phyloP scores from a whole-genome alignment of 108 stramenopile species.

The Nitzschia inconspicua region DNA sequence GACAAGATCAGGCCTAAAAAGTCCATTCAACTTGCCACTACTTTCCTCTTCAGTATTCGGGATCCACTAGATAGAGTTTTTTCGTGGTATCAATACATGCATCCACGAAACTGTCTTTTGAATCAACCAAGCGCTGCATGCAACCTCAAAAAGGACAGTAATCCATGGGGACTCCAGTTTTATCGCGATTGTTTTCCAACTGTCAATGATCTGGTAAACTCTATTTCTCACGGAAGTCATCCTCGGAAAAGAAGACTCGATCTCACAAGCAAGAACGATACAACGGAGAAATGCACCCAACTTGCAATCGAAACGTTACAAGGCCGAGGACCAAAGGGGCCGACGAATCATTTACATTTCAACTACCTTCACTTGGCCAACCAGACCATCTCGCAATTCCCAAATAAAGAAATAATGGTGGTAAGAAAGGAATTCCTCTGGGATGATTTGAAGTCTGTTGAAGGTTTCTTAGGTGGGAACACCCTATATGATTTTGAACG shows the following conservation, averaged over 20 bases:
- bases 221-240: too few relatives aligned
- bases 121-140: slow-evolving; percentile 21
- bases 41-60: slow-evolving; percentile 26
- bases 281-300: neutral
- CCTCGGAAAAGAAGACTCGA: neutral
- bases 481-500: slow-evolving; percentile 2
- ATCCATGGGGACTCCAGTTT: slow-evolving; percentile 25
- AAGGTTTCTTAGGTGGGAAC: slow-evolving; percentile 11
- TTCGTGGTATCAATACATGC: slow-evolving; percentile 34
- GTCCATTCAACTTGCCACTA: neutral
- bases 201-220: slow-evolving; percentile 12
- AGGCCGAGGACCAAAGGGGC: slow-evolving; percentile 17
- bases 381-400: slow-evolving; percentile 5
- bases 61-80: slow-evolving; percentile 29
- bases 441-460: slow-evolving; percentile 13
- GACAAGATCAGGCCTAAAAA: slow-evolving; percentile 1
- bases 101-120: slow-evolving; percentile 24
- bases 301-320: slow-evolving; percentile 6
- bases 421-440: slow-evolving; percentile 19
- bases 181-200: slow-evolving; percentile 28
- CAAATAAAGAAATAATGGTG: slow-evolving; percentile 1
- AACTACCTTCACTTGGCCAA: slow-evolving; percentile 19
- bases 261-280: neutral
- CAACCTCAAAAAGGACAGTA: slow-evolving; percentile 17
- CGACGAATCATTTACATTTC: slow-evolving; percentile 21